Evolutionary conservation across 495 filamentous ascomycete species (phyloP).

Genomic region (Articulospora tetracladia): DNA sequence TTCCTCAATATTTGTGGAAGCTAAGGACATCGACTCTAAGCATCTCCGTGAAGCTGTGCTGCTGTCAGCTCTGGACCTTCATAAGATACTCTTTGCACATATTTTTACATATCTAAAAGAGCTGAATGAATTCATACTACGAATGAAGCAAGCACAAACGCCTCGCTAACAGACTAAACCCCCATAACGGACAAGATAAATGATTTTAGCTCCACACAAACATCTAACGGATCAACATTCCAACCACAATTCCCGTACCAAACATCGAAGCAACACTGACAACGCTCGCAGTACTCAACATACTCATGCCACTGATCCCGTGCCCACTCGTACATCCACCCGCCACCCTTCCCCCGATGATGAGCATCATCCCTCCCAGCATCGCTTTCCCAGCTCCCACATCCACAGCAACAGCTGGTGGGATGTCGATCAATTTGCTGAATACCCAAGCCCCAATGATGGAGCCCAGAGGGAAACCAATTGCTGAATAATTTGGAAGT

Average conservation of each 20-base stretch:
- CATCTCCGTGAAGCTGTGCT: too few relatives aligned
- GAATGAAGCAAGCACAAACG: too few relatives aligned
- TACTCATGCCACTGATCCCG: constrained; percentile 52
- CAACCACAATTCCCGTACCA: constrained; percentile 32
- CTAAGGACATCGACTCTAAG: too few relatives aligned
- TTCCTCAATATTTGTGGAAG: too few relatives aligned
- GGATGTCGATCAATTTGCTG: not conserved
- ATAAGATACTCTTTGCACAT: too few relatives aligned
- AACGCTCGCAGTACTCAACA: constrained; percentile 47
- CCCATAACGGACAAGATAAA: too few relatives aligned
- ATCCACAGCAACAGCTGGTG: not conserved
- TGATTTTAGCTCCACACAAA: too few relatives aligned
- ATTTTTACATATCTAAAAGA: too few relatives aligned
- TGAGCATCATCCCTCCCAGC: constrained; percentile 46
- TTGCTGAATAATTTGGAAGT: constrained; percentile 29
- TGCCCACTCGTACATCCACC: constrained; percentile 59
- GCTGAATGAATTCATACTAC: too few relatives aligned
- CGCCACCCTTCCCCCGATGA: constrained; percentile 48
- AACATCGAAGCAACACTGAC: constrained; percentile 48
- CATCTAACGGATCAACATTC: not conserved
- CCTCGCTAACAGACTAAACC: too few relatives aligned
- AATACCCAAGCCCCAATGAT: constrained; percentile 34
- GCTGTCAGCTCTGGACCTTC: too few relatives aligned
- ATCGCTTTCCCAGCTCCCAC: constrained; percentile 26
- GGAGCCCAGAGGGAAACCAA: constrained; percentile 41